Evolutionary conservation across 345 rosid genomes (phyloP), one percentile per base, ranked within the genome.

Genomic region (Mallotus nudiflorus): DNA sequence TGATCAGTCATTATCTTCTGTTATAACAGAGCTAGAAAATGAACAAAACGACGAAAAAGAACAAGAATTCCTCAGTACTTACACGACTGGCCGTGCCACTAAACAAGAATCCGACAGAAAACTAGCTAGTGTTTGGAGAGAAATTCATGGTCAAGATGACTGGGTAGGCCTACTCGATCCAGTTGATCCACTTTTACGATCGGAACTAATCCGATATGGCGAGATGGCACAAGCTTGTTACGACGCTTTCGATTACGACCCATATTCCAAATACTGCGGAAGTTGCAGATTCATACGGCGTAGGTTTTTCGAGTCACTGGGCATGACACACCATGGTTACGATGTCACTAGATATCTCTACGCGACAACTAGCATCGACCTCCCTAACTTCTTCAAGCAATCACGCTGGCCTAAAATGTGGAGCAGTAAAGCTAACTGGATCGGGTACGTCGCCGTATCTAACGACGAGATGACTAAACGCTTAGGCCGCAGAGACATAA

Each of bases 171-270:
- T 91, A 75, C 80, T 89, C 20, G 96, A 93, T 39, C 97, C 96
- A 0, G 79, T 91, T 79, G 93, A 93, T 51, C 92, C 93, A 18
- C 77, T 89, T 35, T 62, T 93, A 1, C 84, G 97, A 42, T 81
- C 97, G 6, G 98, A 93, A 62, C 81, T 93, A 7, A 86, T 93
- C 63, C 90, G 93, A 2, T 93, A 91, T 71, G 98, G 98, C 10
- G 98, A 93, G 83, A 84, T 91, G 92, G 91, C 96, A 0, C 92
- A 89, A 20, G 89, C 97, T 7, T 86, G 92, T 69, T 91, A 91
- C 72, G 97, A 93, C 54, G 97, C 88, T 29, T 91, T 91, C 70
- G 97, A 89, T 58, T 89, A 82, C 58, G 98, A 93, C 10, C 93
- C 93, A 0, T 87, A 82, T 20, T 88, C 98, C 0, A 87, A 80